These are phyloP conservation scores for Penicillium angulare DNA, from an alignment of 495 filamentous ascomycete genomes.

Conservation along the genomic window DNA sequence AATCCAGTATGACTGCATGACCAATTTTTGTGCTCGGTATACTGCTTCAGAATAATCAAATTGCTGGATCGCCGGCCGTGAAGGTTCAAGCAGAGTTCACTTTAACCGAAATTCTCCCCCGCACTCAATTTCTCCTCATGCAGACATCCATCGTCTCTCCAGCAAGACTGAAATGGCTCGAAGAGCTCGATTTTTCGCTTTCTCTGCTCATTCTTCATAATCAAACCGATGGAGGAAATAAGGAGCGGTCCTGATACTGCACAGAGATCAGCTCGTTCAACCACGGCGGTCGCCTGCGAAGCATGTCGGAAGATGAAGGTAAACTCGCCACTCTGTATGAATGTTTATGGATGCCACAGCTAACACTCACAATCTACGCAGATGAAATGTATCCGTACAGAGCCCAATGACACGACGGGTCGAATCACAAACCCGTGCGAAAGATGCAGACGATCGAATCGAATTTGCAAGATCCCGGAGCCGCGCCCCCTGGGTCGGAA, in stretches of 20 bases:
- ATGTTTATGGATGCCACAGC: background rate
- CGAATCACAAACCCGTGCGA: slow-evolving; percentile 13
- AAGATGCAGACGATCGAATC: slow-evolving; percentile 21
- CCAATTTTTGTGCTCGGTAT: no score
- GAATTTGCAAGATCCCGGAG: slow-evolving; percentile 19
- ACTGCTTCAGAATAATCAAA: background rate
- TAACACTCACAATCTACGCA: background rate
- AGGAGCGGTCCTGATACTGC: background rate
- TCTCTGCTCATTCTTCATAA: no score
- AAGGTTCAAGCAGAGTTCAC: background rate
- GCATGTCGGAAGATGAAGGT: slow-evolving; percentile 18
- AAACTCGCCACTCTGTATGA: background rate
- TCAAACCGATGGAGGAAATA: background rate
- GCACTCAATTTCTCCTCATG: background rate
- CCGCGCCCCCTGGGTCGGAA: slow-evolving; percentile 21
- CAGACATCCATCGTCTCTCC: no score
- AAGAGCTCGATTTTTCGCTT: no score
- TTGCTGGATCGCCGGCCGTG: no score
- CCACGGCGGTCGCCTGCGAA: slow-evolving; percentile 9
- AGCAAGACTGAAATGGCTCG: no score
- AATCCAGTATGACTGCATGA: background rate
- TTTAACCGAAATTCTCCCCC: background rate
- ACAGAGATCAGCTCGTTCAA: background rate
- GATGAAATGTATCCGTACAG: slow-evolving; percentile 26
- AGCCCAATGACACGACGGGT: background rate